phyloP scores from a whole-genome alignment of 2,329 filamentous ascomycete species.

The Penicillium griseofulvum region DNA sequence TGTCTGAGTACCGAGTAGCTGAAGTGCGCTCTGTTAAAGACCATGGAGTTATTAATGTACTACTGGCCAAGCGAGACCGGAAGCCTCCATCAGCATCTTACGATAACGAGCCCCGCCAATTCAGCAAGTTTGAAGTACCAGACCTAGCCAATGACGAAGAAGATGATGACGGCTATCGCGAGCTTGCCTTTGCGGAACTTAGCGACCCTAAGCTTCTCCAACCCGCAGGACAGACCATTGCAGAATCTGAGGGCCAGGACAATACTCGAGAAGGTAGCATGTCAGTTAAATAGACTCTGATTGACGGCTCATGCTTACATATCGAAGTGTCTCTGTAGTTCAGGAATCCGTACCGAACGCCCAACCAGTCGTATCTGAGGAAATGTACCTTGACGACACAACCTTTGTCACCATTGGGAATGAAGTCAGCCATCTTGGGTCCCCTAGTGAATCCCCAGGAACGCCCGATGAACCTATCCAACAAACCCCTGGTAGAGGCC shows the following conservation, averaged over 20 bases:
- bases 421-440: conserved; percentile 8
- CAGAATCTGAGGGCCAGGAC: conserved; percentile 18
- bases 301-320: conserved; percentile 28
- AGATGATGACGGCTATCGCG: conserved; percentile 61
- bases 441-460: conserved; percentile 8
- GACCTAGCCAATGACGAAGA: conserved; percentile 57
- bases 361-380: background rate
- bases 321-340: conserved; percentile 29
- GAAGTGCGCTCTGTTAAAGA: conserved; percentile 58
- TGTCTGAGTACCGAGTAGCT: conserved; percentile 62
- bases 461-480: conserved; percentile 10
- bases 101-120: conserved; percentile 68
- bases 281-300: conserved; percentile 39
- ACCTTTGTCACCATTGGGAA: conserved; percentile 22
- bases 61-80: conserved; percentile 68
- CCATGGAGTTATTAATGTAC: conserved; percentile 57
- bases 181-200: conserved; percentile 61
- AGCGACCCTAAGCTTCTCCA: conserved; percentile 66
- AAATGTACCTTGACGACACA: conserved; percentile 17
- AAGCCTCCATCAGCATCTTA: conserved; percentile 55
- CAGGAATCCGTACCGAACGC: conserved; percentile 25
- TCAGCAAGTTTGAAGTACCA: conserved; percentile 74
- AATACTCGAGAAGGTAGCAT: conserved; percentile 35
- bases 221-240: conserved; percentile 30
- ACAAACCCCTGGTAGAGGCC: conserved; percentile 11